phyloP scores from a whole-genome alignment of 495 filamentous ascomycete species.

The Penicillium diatomitis region DNA sequence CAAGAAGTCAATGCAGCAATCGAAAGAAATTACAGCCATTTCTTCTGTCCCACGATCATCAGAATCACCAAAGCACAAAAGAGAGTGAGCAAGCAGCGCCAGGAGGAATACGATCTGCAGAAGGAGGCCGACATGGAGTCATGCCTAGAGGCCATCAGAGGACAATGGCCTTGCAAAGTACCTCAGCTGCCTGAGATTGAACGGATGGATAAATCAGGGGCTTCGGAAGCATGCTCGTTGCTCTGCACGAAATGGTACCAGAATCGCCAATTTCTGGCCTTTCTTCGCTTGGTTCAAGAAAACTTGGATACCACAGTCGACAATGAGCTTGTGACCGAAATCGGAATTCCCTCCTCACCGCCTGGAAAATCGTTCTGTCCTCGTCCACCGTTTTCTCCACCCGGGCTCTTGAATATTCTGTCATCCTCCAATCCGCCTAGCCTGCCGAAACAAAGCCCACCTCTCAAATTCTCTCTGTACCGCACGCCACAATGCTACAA shows the following conservation, averaged over 20 bases:
- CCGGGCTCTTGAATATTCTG: not conserved
- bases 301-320: not conserved
- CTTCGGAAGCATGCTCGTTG: not conserved
- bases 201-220: not conserved
- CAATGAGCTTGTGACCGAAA: not conserved
- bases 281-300: slow-evolving; percentile 2
- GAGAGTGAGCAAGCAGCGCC: not conserved
- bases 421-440: not conserved
- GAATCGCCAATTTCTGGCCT: slow-evolving; percentile 3
- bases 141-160: not conserved
- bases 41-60: not conserved
- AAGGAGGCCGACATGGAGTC: not conserved
- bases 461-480: not conserved
- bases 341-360: not conserved
- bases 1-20: not conserved
- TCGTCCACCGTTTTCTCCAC: not conserved
- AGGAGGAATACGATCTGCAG: not conserved
- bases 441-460: not conserved
- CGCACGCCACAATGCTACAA: not conserved
- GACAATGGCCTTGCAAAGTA: slow-evolving; percentile 11
- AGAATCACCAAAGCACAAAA: not conserved
- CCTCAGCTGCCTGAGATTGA: not conserved
- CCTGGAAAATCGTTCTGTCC: not conserved
- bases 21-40: slow-evolving; percentile 2
- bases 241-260: slow-evolving; percentile 4